Base-by-base conservation (phyloP, 2,329 filamentous ascomycete species). In the Trichoderma gracile region DNA sequence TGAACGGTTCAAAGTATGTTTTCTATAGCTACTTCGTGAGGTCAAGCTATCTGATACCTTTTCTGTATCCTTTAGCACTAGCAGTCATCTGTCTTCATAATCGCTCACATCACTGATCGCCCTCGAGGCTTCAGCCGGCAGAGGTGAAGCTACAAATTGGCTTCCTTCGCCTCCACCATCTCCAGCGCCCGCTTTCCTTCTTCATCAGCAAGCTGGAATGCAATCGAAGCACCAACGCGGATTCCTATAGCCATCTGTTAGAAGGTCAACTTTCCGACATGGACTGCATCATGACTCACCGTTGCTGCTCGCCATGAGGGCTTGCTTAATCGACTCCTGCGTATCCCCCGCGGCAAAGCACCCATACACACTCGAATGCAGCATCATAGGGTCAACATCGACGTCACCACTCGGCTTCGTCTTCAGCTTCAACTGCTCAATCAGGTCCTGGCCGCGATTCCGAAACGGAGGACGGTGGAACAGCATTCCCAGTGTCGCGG, bases 301-400 rank as follows among this genome's bases (percentile, higher is more conserved):
- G 21, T 66, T 66, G 19, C 46, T 56, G 12, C 59, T 42, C 8
- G 59, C 59, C 59, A 66, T 63, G n/a, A 58, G 19, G 5, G 64
- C 64, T 58, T 66, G 59, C n/a, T 63, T 66, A 14, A 66, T 64
- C 19, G 54, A 60, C 30, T 64, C 60, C 21, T 59, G 27, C 6
- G 76, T 79, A 71, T 88, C 84, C 0, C 85, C 85, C 1, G 76
- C 81, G 0, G 83, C 83, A 73, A 82, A 85, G 3, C 83, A 80
- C 0, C 84, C 84, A 2, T 73, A 71, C 0, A 84, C 77, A 61
- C 71, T 82, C 3, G 83, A 84, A 70, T 80, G 76, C 46, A 79
- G 76, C 68, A 84, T 82, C 42, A 82, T 81, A 2, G 71, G 67
- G 21, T 72, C 73, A 0, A 73, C 72, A 60, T 79, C 76, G 33